Evolutionary conservation across 176 grass and related monocot species (phyloP).

Genomic region (Juncus effusus): DNA sequence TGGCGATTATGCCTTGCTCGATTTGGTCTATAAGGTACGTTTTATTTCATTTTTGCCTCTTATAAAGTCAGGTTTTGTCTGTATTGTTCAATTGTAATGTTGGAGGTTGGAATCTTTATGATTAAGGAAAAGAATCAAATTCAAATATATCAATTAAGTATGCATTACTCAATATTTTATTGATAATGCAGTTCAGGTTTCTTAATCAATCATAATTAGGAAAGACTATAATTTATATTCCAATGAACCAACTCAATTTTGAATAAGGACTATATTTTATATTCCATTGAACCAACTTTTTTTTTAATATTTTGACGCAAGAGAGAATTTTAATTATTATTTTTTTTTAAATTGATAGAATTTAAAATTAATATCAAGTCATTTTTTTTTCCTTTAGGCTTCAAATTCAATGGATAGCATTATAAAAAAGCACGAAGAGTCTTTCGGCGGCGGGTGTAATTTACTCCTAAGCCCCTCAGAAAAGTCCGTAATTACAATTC

Average conservation of each 20-base stretch:
- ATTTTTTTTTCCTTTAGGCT: conserved; percentile 36
- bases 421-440: conserved; percentile 79
- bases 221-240: background rate
- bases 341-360: no score
- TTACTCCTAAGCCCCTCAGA: conserved; percentile 49
- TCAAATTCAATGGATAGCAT: conserved; percentile 75
- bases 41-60: background rate
- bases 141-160: no score
- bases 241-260: background rate
- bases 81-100: background rate
- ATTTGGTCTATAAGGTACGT: conserved; percentile 75
- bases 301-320: conserved; percentile 17
- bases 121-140: background rate
- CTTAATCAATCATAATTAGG: background rate
- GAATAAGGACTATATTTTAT: background rate
- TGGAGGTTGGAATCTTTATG: background rate
- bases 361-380: no score
- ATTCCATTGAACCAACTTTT: background rate
- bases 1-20: conserved; percentile 69
- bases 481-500: conserved; percentile 49
- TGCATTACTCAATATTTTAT: no score
- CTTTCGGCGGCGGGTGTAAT: conserved; percentile 38
- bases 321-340: conserved; percentile 8
- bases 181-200: background rate
- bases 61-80: background rate